Evolutionary conservation across 331 rosid species (phyloP), one percentile per base, ranked within the genome.

Genomic region (Cydonia oblonga): DNA sequence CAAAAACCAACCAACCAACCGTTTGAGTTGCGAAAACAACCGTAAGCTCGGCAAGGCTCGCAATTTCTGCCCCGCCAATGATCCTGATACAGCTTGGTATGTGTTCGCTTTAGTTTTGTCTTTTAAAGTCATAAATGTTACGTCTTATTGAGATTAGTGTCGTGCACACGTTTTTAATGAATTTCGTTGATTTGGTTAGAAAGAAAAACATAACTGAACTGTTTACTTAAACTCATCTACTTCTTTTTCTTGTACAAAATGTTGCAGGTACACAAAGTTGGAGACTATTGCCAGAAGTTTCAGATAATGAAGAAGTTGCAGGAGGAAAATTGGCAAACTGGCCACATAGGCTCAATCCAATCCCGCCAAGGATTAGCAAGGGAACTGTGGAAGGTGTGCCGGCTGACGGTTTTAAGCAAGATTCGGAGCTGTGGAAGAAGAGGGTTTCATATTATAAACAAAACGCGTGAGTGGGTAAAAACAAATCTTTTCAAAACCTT

Each of bases 1-100:
- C 95, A 86, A 66, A 92, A 92, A 71, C 83, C 97, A 24, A 70
- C 46, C 58, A 90, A 92, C 64, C 97, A 92, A 92, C 64, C 97
- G 90, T 66, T 71, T 88, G 0, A 73, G 69, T 46, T 92, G 97
- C 86, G 76, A 89, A 80, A 18, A 44, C 7, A 79, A 82, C 18
- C 79, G 74, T 5, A 82, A 78, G 14, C 33, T 75, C 24, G 49
- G 62, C 35, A 78, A 81, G 49, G 74, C 62, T 12, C 68, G 86
- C 3, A 79, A 89, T 26, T 75, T 84, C 57, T 92, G 96, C 71
- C 76, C 72, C 18, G 69, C 76, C 3, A 80, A 85, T 23, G 80
- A 74, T 76, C 80, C 83, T 72, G 93, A 92, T 74, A 70, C 60
- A 4, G 93, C 93, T 35, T 92, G 96, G 96, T 89, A 49, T 49